phyloP scores from a whole-genome alignment of 441 rosid genomes.

The Euphorbia celastroides region DNA sequence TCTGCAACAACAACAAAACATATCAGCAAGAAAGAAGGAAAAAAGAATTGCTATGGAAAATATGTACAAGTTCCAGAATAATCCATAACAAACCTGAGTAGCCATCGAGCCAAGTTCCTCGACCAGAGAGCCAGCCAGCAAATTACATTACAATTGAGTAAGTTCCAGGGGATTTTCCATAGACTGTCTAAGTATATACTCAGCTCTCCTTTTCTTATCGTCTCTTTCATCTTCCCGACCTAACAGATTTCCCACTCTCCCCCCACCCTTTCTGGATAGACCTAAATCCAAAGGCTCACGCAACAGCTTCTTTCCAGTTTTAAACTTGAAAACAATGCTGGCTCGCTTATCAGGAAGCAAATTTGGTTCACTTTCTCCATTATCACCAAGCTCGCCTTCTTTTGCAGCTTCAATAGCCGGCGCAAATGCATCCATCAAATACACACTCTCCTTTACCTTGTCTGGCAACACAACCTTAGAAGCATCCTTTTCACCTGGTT shows the following conservation, averaged over 20 bases:
- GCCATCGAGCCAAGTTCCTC: slow-evolving; percentile 54
- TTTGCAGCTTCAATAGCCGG: slow-evolving; percentile 72
- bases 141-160: slow-evolving; percentile 58
- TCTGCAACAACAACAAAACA: no score
- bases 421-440: slow-evolving; percentile 68
- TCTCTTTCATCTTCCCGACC: slow-evolving; percentile 86
- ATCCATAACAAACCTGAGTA: slow-evolving; percentile 39
- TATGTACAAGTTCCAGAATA: no score
- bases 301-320: slow-evolving; percentile 57
- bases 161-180: slow-evolving; percentile 88
- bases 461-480: slow-evolving; percentile 33
- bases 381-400: slow-evolving; percentile 38
- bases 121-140: slow-evolving; percentile 20
- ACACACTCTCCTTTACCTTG: slow-evolving; percentile 32
- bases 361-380: slow-evolving; percentile 42
- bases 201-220: slow-evolving; percentile 95
- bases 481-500: slow-evolving; percentile 46
- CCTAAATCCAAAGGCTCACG: slow-evolving; percentile 54
- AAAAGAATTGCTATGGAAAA: no score
- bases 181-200: slow-evolving; percentile 74
- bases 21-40: no score
- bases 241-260: slow-evolving; percentile 32
- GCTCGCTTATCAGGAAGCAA: slow-evolving; percentile 49
- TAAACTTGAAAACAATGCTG: slow-evolving; percentile 50
- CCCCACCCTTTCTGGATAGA: slow-evolving; percentile 46